These are phyloP conservation scores for Acephala macrosclerotiorum DNA, from an alignment of 2,329 filamentous ascomycete species.

Conservation along the genomic window DNA sequence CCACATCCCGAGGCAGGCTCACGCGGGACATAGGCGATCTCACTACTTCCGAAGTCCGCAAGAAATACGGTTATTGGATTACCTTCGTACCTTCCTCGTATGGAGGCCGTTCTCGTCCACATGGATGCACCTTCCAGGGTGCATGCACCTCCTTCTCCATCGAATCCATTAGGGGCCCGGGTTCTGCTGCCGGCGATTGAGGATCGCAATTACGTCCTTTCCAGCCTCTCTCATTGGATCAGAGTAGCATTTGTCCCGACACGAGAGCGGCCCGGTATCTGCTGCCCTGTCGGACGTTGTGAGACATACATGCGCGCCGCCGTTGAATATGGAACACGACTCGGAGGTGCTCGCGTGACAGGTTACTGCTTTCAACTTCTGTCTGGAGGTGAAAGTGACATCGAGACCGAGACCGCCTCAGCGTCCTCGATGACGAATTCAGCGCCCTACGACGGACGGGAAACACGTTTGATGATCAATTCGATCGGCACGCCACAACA, in stretches of 20 bases:
- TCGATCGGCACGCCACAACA: background rate
- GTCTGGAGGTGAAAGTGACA: background rate
- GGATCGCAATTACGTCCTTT: too few relatives aligned
- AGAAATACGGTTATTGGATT: background rate
- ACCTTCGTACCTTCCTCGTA: background rate
- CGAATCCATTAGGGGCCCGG: background rate
- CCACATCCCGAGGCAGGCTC: background rate
- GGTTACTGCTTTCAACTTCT: conserved; percentile 8
- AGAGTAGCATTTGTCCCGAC: background rate
- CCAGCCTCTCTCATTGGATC: background rate
- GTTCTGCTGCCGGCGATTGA: conserved; percentile 1
- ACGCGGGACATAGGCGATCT: background rate
- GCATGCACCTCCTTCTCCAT: background rate
- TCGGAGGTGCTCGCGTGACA: background rate
- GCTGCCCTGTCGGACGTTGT: conserved; percentile 1
- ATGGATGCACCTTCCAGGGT: background rate
- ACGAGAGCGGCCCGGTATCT: background rate
- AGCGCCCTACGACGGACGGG: background rate
- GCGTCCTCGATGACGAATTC: too few relatives aligned
- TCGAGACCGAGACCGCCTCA: background rate
- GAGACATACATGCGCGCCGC: conserved; percentile 1
- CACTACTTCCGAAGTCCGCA: background rate
- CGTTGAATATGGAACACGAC: background rate
- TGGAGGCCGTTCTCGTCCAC: background rate
- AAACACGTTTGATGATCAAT: background rate